Evolutionary conservation across 129 eudicot species (phyloP).

Genomic region (Centrapalus pauciflorus): DNA sequence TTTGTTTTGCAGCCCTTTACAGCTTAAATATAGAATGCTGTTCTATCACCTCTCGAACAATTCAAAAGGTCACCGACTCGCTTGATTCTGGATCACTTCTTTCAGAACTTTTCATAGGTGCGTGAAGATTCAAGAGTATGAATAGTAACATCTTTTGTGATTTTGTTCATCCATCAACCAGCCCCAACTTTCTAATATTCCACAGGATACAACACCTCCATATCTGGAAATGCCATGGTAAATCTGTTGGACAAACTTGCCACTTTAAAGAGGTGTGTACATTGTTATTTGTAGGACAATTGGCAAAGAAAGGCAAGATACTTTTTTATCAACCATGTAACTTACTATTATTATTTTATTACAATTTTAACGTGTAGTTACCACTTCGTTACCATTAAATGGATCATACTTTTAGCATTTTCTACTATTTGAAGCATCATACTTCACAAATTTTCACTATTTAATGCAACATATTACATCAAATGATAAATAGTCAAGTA

Average conservation of each 20-base stretch:
- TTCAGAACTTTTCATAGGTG: slow-evolving; percentile 74
- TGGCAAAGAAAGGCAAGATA: no score
- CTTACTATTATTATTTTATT: no score
- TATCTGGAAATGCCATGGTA: slow-evolving; percentile 58
- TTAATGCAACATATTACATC: no score
- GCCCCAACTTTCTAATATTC: slow-evolving; percentile 9
- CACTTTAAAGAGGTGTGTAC: slow-evolving; percentile 57
- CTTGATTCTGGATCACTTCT: slow-evolving; percentile 58
- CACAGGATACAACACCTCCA: slow-evolving; percentile 76
- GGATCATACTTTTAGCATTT: no score
- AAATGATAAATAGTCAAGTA: no score
- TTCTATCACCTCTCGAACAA: slow-evolving; percentile 78
- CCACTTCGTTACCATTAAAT: no score
- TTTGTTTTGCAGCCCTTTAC: slow-evolving; percentile 72
- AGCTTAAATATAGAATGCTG: slow-evolving; percentile 72
- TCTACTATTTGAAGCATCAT: no score
- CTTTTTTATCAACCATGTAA: no score
- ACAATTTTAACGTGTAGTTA: no score
- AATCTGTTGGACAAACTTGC: slow-evolving; percentile 66
- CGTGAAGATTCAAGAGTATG: background rate
- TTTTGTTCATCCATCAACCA: background rate
- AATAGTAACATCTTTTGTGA: background rate
- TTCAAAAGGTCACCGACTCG: slow-evolving; percentile 74
- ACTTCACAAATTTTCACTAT: no score
- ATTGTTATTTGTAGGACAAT: background rate